A percentile compares a stretch with the other conserved stretches of the same genome.
These are phyloP conservation scores for Tubosaeta sp. DNA, from an alignment of 768 basidiomycete species.

Conservation along the genomic window DNA sequence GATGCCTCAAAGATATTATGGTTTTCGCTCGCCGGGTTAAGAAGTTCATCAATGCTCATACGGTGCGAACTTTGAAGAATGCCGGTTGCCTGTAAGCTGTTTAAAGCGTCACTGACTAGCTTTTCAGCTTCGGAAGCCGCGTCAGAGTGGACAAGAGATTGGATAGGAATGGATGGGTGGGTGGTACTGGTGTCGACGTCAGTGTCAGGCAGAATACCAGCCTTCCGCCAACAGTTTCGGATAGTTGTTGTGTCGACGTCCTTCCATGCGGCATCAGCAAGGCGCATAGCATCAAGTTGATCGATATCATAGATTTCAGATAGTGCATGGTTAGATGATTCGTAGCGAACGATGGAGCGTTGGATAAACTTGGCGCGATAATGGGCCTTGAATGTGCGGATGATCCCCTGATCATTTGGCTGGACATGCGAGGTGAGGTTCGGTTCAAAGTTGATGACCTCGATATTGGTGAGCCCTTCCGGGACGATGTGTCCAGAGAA, in stretches of 20 bases:
- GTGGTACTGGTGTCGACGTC: neutral
- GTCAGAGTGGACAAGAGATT: neutral
- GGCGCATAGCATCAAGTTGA: neutral
- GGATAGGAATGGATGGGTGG: neutral
- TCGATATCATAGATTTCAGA: neutral
- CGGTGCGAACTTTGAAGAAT: neutral
- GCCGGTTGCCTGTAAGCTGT: neutral
- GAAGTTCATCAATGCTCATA: neutral
- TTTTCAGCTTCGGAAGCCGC: neutral
- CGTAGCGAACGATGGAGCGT: neutral
- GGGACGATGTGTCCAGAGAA: slow-evolving; percentile 21
- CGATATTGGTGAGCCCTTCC: slow-evolving; percentile 24
- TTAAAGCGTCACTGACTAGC: neutral
- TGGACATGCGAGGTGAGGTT: slow-evolving; percentile 37
- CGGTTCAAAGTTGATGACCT: slow-evolving; percentile 21
- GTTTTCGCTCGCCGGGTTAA: neutral
- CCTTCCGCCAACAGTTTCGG: neutral
- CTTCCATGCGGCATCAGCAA: neutral
- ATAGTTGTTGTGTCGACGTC: neutral
- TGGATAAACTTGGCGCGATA: neutral
- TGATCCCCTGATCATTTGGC: slow-evolving; percentile 36
- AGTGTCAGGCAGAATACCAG: neutral
- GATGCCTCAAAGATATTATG: neutral
- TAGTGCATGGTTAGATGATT: neutral
- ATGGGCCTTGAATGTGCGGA: slow-evolving; percentile 21